Percentiles rank a stretch among this genome's conserved stretches.
phyloP scores from a whole-genome alignment of 1,284 basidiomycete species.

The Phlebopus sp. region DNA sequence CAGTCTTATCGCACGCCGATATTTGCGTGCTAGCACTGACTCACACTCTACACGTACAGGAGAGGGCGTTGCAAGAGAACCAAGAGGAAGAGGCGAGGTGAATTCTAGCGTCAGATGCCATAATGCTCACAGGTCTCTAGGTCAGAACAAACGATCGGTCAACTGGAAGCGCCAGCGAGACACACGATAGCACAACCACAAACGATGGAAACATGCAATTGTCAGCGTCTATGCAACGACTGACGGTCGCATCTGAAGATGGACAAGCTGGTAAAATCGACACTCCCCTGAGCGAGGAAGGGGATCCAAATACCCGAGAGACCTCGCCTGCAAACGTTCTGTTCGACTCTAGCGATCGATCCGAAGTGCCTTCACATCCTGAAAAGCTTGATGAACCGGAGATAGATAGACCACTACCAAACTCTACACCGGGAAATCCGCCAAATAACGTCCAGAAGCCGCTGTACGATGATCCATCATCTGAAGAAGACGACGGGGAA shows the following conservation, averaged over 20 bases:
- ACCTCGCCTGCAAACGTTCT: too few species aligned
- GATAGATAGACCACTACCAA: constrained; percentile 6
- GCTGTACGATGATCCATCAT: constrained; percentile 67
- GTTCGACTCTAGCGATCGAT: too few species aligned
- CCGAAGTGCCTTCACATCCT: not conserved
- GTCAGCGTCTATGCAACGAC: not conserved
- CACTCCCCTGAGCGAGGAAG: too few species aligned
- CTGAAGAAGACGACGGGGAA: constrained; percentile 80
- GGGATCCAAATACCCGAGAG: too few species aligned
- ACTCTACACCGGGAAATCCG: constrained; percentile 11
- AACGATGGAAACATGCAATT: constrained; percentile 44
- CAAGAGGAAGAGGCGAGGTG: constrained; percentile 17
- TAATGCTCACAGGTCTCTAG: constrained; percentile 10
- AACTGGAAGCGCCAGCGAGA: constrained; percentile 1
- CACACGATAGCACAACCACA: constrained; percentile 31
- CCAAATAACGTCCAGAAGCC: constrained; percentile 22
- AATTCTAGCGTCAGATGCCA: not conserved
- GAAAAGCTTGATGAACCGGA: constrained; percentile 1
- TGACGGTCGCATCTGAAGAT: constrained; percentile 3
- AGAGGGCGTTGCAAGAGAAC: constrained; percentile 13
- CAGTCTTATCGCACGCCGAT: constrained; percentile 91
- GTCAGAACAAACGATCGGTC: not conserved
- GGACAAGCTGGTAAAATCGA: not conserved
- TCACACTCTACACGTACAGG: constrained; percentile 67
- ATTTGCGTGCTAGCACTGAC: constrained; percentile 90